Evolutionary conservation across 306 rosid species (phyloP).

Genomic region (Quercus bicolor): DNA sequence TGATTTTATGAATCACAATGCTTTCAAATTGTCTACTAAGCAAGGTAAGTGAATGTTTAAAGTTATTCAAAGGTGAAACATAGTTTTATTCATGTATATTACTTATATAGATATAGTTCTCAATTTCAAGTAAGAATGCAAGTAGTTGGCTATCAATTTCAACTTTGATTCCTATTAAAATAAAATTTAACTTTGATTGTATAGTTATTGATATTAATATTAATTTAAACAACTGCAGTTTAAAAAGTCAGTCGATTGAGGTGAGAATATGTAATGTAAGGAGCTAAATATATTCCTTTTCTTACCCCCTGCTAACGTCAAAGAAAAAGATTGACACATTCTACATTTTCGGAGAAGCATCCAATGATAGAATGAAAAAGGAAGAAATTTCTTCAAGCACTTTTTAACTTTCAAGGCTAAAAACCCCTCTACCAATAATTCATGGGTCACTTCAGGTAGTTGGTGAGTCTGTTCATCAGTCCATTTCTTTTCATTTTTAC

Average conservation of each 20-base stretch:
- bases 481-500: neutral
- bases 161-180: neutral
- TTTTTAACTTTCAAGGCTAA: neutral
- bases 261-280: neutral
- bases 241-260: neutral
- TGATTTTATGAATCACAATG: neutral
- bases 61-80: neutral
- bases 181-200: too few species aligned
- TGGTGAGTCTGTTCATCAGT: neutral
- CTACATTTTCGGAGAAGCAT: neutral
- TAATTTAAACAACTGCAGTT: neutral
- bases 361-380: neutral
- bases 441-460: neutral
- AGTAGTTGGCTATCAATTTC: neutral
- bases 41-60: neutral
- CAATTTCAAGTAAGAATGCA: too few species aligned
- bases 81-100: neutral
- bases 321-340: neutral
- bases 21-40: neutral
- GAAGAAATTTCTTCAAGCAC: neutral
- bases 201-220: neutral
- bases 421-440: neutral
- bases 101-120: too few species aligned
- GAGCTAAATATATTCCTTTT: neutral
- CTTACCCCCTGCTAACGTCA: neutral